phyloP scores from a whole-genome alignment of 75 land plant genomes.

The Sequoia sempervirens region DNA sequence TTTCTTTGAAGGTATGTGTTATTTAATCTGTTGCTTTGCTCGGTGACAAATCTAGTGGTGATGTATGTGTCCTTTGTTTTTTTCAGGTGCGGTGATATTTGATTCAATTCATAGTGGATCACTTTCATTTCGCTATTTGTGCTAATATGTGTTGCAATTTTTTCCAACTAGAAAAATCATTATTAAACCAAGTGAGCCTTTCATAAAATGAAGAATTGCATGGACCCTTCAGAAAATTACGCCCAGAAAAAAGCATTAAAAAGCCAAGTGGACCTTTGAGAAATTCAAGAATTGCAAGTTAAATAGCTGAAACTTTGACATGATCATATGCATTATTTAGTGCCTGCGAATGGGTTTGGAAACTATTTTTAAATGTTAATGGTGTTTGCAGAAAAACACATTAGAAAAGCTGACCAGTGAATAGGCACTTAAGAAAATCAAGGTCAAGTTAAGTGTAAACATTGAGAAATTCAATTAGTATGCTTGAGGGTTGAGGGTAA shows the following conservation, averaged over 20 bases:
- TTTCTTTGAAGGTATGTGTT: conserved; percentile 82
- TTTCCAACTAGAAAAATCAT: neutral
- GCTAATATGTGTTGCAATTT: neutral
- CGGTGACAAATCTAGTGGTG: neutral
- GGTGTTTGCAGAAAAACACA: neutral
- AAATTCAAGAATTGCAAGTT: neutral
- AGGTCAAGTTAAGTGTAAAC: neutral
- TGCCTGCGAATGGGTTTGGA: neutral
- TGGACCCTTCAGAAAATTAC: neutral
- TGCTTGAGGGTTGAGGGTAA: no score
- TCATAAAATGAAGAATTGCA: neutral
- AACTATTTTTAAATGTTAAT: neutral
- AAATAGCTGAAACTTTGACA: neutral
- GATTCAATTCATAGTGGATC: neutral
- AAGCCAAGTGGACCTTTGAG: neutral
- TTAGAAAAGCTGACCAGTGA: neutral
- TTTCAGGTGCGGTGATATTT: neutral
- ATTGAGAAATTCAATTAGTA: neutral
- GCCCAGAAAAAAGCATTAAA: neutral
- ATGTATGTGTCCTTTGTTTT: neutral
- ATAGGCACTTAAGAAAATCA: neutral
- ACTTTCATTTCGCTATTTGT: neutral
- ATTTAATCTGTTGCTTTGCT: neutral
- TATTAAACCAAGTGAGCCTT: neutral
- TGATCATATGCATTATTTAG: neutral